These are phyloP conservation scores for Diaporthe sp. DNA, from an alignment of 2,329 filamentous ascomycete species.

Conservation along the genomic window DNA sequence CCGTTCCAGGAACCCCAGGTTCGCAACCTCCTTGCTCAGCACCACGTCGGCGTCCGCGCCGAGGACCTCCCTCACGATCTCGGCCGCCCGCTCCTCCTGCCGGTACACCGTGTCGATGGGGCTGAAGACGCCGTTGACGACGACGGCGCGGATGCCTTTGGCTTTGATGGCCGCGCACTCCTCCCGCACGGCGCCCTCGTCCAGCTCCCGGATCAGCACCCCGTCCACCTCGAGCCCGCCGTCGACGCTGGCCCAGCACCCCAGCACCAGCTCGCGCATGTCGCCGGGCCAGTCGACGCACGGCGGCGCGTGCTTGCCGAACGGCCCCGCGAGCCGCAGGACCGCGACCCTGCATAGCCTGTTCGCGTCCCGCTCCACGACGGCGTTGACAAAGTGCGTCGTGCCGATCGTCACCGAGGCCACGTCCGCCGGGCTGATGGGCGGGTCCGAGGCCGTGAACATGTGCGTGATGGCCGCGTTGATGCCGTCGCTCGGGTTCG, in stretches of 20 bases:
- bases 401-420: conserved; percentile 67
- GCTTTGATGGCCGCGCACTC: conserved; percentile 56
- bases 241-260: conserved; percentile 60
- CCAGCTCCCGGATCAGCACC: conserved; percentile 59
- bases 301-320: conserved; percentile 64
- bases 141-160: conserved; percentile 62
- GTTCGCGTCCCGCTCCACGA: conserved; percentile 65
- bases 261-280: conserved; percentile 62
- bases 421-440: conserved; percentile 54
- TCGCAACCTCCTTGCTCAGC: conserved; percentile 66
- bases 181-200: conserved; percentile 56
- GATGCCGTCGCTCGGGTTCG: conserved; percentile 63
- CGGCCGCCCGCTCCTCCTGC: conserved; percentile 64
- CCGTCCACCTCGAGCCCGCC: conserved; percentile 69
- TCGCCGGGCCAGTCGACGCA: conserved; percentile 68
- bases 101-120: conserved; percentile 64
- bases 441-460: conserved; percentile 51
- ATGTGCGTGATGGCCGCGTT: conserved; percentile 59
- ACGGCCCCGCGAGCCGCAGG: conserved; percentile 67
- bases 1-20: conserved; percentile 69
- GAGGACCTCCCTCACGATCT: conserved; percentile 57
- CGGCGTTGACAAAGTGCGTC: conserved; percentile 72
- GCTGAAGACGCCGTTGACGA: conserved; percentile 65
- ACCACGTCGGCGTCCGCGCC: conserved; percentile 60
- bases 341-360: conserved; percentile 67